Evolutionary conservation across 352 stramenopile genomes (phyloP).

Genomic region (Globisporangium emineosum): DNA sequence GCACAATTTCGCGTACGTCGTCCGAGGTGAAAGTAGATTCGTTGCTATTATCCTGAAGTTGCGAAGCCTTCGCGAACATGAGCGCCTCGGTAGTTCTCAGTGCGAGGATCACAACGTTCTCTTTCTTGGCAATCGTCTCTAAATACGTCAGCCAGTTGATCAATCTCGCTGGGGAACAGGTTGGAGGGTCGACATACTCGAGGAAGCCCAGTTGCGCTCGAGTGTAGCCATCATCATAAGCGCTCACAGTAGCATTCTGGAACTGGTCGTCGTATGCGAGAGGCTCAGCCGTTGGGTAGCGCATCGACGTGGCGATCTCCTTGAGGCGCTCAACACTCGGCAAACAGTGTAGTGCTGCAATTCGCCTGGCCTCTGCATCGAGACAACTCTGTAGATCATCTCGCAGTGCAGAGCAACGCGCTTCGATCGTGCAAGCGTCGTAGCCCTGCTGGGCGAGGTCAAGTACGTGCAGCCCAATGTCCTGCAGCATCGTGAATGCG

Average conservation of each 20-base stretch:
- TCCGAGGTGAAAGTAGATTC: background rate
- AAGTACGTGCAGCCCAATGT: background rate
- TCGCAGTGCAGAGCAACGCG: background rate
- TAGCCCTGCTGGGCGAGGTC: constrained; percentile 11
- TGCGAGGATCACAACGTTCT: background rate
- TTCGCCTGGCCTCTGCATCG: background rate
- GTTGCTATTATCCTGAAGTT: background rate
- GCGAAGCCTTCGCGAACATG: background rate
- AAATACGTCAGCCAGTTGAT: background rate
- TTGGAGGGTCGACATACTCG: background rate
- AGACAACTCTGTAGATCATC: background rate
- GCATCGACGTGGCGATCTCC: background rate
- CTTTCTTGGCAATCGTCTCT: background rate
- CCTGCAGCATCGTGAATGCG: constrained; percentile 21
- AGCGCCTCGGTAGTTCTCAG: background rate
- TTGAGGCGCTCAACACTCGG: background rate
- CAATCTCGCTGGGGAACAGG: background rate
- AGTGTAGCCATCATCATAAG: background rate
- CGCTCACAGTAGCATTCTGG: background rate
- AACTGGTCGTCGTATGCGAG: background rate
- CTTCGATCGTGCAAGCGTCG: constrained; percentile 1
- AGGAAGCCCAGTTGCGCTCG: background rate
- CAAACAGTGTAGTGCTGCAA: background rate
- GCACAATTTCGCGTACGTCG: background rate
- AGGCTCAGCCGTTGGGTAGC: background rate